A percentile compares a stretch with the other conserved stretches of the same genome.
phyloP scores from a whole-genome alignment of 2,329 filamentous ascomycete species.

The Fusarium lateritium region DNA sequence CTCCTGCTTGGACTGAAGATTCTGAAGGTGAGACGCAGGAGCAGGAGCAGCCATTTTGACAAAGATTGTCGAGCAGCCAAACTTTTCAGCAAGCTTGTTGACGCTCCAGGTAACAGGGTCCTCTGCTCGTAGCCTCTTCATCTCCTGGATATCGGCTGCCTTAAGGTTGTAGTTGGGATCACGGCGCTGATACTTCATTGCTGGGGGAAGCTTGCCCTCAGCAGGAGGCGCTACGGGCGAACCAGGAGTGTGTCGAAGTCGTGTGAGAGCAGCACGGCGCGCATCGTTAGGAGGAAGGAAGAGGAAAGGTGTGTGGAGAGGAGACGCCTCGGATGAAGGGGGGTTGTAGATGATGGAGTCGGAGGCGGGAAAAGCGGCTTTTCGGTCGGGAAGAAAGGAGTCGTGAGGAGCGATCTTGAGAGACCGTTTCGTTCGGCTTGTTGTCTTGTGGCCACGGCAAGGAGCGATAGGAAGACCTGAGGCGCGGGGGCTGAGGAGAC shows the following conservation, averaged over 20 bases:
- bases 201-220: conserved; percentile 53
- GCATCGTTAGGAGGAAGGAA: conserved; percentile 73
- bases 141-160: conserved; percentile 70
- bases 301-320: conserved; percentile 76
- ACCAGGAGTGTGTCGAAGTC: conserved; percentile 56
- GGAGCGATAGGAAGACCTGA: conserved; percentile 46
- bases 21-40: conserved; percentile 62
- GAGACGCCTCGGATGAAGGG: conserved; percentile 68
- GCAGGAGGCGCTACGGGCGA: conserved; percentile 39
- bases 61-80: conserved; percentile 69
- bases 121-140: conserved; percentile 66
- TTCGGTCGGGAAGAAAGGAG: conserved; percentile 66
- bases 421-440: conserved; percentile 68
- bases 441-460: conserved; percentile 65
- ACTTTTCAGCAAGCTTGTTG: conserved; percentile 66
- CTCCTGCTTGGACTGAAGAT: conserved; percentile 62
- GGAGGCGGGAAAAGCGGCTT: conserved; percentile 50
- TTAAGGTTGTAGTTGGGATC: conserved; percentile 66
- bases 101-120: conserved; percentile 72
- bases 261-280: conserved; percentile 65
- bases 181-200: conserved; percentile 55
- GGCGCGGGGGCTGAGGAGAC: conserved; percentile 51
- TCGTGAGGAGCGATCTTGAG: conserved; percentile 73
- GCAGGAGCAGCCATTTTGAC: conserved; percentile 71
- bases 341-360: conserved; percentile 70